Conservation (phyloP, 768 basidiomycete genomes). For the Termitomyces sp. region DNA sequence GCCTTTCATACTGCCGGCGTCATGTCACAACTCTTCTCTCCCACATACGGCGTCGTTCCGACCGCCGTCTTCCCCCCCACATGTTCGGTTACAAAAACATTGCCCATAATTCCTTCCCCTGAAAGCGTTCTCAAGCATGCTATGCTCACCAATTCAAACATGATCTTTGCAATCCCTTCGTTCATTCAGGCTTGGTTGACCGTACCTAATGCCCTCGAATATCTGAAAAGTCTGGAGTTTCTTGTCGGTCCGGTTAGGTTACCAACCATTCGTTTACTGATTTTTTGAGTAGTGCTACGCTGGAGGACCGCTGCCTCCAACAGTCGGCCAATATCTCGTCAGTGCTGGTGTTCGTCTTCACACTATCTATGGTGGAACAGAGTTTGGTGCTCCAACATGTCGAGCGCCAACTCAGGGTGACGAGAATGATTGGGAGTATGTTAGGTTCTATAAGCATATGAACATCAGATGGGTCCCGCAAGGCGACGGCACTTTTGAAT, state of each 20-base stretch:
- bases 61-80: conserved; percentile 20
- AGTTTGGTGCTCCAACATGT: conserved; percentile 17
- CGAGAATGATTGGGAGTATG: conserved; percentile 23
- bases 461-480: conserved; percentile 25
- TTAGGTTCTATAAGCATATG: conserved; percentile 18
- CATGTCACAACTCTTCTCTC: conserved; percentile 16
- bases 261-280: neutral
- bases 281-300: conserved; percentile 14
- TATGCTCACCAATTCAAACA: conserved; percentile 13
- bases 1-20: conserved; percentile 24
- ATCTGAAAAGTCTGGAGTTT: conserved; percentile 16
- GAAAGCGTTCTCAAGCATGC: conserved; percentile 24
- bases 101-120: conserved; percentile 27
- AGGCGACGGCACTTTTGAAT: conserved; percentile 19
- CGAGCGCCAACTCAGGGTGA: conserved; percentile 13
- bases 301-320: conserved; percentile 24
- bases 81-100: conserved; percentile 1
- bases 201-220: conserved; percentile 12
- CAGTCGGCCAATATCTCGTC: conserved; percentile 21
- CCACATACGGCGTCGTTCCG: conserved; percentile 13
- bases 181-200: conserved; percentile 22
- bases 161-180: conserved; percentile 20
- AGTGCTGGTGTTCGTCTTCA: conserved; percentile 21
- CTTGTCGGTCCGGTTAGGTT: conserved; percentile 20
- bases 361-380: conserved; percentile 21